Evolutionary conservation across 495 filamentous ascomycete species (phyloP), one percentile per base, ranked within the genome.

Genomic region (Neurospora tetrasperma): DNA sequence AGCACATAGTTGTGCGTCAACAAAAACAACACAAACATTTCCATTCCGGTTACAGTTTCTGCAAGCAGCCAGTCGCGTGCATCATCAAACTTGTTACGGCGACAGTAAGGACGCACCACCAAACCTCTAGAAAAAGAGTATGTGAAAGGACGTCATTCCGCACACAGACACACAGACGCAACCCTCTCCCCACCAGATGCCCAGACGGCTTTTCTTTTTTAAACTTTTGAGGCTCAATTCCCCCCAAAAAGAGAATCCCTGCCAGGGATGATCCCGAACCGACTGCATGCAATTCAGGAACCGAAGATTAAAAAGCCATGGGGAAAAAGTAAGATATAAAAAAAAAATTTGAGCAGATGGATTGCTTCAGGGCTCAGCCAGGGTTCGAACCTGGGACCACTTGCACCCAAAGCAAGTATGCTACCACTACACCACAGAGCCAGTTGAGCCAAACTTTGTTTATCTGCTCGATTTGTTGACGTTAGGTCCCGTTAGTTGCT

Each of bases 381-480:
- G 54, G 54, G 54, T 66, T 66, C 54, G 54, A 66, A 66, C 54
- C 54, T 66, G 54, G 54, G 54, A 66, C 54, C 54, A 66, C 54
- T 66, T 66, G 54, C 54, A 66, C 54, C 54, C 54, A 66, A 66
- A 66, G 54, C 54, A 66, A 66, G 54, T 66, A 66, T 66, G 54
- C 54, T 66, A 66, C 54, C 54, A 66, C 54, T 66, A 66, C 54
- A 66, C 54, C 54, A 66, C 54, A 66, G 54, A 66, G 54, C 54
- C 54, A 27, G 54, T 66, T 66, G 27, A 66, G 54, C 16, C 54
- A 66, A 66, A 66, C 54, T 66, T 27, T 66, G 54, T 66, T 62
- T 14, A 59, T 66, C 27, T 66, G 54, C 16, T 66, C 14, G 14
- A 66, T 35, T 62, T 59, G 48, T 59, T 59, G 48, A 59, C 11